Conservation (phyloP, 129 eudicot genomes). For the Flaveria brownii region DNA sequence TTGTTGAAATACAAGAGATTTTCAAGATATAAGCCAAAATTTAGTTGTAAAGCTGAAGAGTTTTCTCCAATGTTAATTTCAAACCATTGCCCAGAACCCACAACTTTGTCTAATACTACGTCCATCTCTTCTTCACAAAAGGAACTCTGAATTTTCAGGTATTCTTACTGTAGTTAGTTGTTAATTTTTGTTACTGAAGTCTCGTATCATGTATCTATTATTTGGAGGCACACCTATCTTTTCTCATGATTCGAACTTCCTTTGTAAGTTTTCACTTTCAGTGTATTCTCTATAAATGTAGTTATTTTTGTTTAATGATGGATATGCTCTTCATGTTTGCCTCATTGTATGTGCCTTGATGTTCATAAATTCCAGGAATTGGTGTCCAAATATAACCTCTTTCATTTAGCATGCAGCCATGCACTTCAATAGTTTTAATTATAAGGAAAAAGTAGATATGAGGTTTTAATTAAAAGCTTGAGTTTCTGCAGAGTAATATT, state of each 20-base stretch:
- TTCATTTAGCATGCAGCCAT: background rate
- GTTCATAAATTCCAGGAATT: constrained; percentile 4
- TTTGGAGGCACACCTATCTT: background rate
- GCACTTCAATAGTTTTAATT: background rate
- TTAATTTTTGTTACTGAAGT: constrained; percentile 13
- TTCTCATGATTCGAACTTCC: background rate
- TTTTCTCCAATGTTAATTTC: constrained; percentile 30
- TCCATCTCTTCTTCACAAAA: background rate
- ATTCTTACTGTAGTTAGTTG: constrained; percentile 34
- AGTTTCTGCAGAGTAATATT: background rate
- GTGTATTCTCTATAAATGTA: constrained; percentile 21
- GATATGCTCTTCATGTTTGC: constrained; percentile 16
- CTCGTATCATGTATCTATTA: constrained; percentile 16
- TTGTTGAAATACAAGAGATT: constrained; percentile 48
- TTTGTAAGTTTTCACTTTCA: background rate
- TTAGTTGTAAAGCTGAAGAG: constrained; percentile 28
- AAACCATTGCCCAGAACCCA: constrained; percentile 30
- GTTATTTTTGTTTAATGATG: constrained; percentile 24
- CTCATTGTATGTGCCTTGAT: background rate
- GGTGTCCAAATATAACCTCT: background rate
- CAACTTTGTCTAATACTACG: background rate
- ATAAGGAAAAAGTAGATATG: background rate
- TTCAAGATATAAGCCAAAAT: constrained; percentile 29
- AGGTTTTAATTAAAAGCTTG: background rate
- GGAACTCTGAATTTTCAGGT: constrained; percentile 38